Evolutionary conservation across 768 basidiomycete species (phyloP).

Genomic region (Termitomyces titanicus): DNA sequence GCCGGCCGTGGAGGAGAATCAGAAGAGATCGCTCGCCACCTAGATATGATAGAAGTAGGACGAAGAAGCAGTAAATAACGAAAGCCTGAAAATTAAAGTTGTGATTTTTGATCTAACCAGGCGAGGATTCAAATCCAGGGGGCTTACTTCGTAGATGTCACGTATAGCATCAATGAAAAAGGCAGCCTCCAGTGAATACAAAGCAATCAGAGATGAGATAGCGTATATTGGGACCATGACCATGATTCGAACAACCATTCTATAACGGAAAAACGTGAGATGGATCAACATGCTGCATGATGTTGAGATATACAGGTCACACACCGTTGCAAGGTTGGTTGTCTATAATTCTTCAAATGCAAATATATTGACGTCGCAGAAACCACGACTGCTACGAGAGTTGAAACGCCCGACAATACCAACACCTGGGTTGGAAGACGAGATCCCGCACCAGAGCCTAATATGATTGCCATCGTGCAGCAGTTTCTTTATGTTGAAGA

Average conservation of each 20-base stretch:
- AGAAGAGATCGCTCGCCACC: constrained; percentile 94
- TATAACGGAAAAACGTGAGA: constrained; percentile 19
- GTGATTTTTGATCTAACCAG: not conserved
- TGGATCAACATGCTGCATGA: not conserved
- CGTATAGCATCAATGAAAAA: constrained; percentile 95
- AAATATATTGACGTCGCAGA: constrained; percentile 73
- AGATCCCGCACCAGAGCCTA: constrained; percentile 52
- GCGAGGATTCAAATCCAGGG: not conserved
- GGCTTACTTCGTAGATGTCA: constrained; percentile 89
- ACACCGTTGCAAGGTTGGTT: constrained; percentile 77
- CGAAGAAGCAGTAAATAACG: constrained; percentile 92
- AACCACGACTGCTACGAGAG: constrained; percentile 67
- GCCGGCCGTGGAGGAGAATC: constrained; percentile 87
- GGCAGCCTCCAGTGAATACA: constrained; percentile 92
- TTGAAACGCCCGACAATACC: constrained; percentile 55
- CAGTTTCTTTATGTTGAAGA: not conserved
- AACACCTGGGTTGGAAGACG: constrained; percentile 56
- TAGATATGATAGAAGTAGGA: constrained; percentile 74
- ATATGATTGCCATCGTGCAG: constrained; percentile 11
- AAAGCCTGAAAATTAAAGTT: constrained; percentile 63
- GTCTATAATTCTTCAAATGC: constrained; percentile 84
- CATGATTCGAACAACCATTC: constrained; percentile 95
- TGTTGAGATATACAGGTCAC: not conserved
- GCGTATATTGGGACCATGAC: constrained; percentile 95
- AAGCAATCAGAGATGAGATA: constrained; percentile 84